Base-by-base conservation (phyloP, 1,284 basidiomycete species). In the Mycena citricolor region DNA sequence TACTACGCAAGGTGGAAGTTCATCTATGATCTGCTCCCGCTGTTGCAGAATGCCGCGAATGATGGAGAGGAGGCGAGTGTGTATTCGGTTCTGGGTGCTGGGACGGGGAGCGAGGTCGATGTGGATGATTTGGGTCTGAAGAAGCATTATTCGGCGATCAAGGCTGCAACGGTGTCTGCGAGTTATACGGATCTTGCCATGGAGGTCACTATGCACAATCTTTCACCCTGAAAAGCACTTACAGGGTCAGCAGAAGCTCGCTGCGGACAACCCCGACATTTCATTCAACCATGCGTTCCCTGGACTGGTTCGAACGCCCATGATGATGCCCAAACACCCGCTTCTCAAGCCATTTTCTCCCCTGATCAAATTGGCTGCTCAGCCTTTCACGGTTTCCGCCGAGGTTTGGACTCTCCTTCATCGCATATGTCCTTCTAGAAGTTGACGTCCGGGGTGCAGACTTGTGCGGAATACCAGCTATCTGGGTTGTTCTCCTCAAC, bases 1-100 rank as follows among this genome's bases (percentile, higher is more conserved):
- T 76, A 75, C 44, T 74, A 73, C 44, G 56, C 66, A 16, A 59
- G 73, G 19, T 76, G 67, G 64, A 64, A 65, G 42, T 74, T 73
- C 48, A 60, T 65, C 5, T 49, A 62, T 12, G 67, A 68, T 16
- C 56, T 77, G 16, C 42, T 69, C 14, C 70, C 71, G 5, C 58
- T 56, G 4, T 47, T 66, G 12, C 32, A 55, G 13, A 46, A 36
- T 17, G 61, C 62, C 17, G 49, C 22, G 45, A 25, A 38, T 30
- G 11, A 43, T 52, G 33, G 35, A 4, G 51, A 52, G 32, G 42
- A 44, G 7, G 51, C 51, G 1, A 34, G 44, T 13, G 51, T 49
- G 4, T 45, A 46, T 16, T 46, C 42, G 8, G 37, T 52, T 10
- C 24, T 52, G 16, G 46, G 47, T 3, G 51, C 51, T 16, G 51